Evolutionary conservation across 371 early-diverging fungal species (phyloP).

Genomic region (Synchytrium microbalum): DNA sequence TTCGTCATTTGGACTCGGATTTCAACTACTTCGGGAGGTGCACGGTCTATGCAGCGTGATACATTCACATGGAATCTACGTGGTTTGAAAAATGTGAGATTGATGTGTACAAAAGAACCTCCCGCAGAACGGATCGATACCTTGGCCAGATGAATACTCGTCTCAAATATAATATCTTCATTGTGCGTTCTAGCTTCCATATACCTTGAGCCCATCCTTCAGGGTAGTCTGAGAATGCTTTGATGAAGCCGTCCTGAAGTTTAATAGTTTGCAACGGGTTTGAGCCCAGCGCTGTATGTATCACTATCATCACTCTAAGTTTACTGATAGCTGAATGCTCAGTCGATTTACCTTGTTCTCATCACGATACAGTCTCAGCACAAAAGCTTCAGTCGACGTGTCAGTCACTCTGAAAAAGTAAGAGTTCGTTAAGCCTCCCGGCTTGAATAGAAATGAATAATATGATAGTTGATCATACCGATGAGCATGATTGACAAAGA

Average conservation of each 20-base stretch:
- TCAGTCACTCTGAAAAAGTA: slow-evolving; percentile 51
- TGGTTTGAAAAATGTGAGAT: too few relatives aligned
- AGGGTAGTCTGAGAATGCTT: slow-evolving; percentile 88
- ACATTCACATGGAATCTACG: slow-evolving; percentile 73
- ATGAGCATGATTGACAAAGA: slow-evolving; percentile 84
- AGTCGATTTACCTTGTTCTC: slow-evolving; percentile 52
- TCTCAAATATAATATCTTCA: slow-evolving; percentile 71
- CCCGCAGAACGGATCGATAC: slow-evolving; percentile 46
- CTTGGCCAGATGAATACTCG: slow-evolving; percentile 86
- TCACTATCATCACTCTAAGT: too few relatives aligned
- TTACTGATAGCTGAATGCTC: too few relatives aligned
- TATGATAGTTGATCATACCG: slow-evolving; percentile 34
- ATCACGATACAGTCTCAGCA: slow-evolving; percentile 70
- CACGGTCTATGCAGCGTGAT: slow-evolving; percentile 42
- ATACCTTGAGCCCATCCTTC: slow-evolving; percentile 63
- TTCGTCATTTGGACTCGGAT: slow-evolving; percentile 71
- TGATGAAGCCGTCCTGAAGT: slow-evolving; percentile 71
- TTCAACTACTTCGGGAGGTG: slow-evolving; percentile 53
- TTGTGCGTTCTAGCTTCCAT: slow-evolving; percentile 69
- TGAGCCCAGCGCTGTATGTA: neutral
- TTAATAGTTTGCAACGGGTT: slow-evolving; percentile 7
- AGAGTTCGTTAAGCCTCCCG: neutral
- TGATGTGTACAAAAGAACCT: too few relatives aligned
- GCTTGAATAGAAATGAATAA: neutral
- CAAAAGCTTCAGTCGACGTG: slow-evolving; percentile 80